Conservation (phyloP, 106 monocot species). For the Narthecium ossifragum region DNA sequence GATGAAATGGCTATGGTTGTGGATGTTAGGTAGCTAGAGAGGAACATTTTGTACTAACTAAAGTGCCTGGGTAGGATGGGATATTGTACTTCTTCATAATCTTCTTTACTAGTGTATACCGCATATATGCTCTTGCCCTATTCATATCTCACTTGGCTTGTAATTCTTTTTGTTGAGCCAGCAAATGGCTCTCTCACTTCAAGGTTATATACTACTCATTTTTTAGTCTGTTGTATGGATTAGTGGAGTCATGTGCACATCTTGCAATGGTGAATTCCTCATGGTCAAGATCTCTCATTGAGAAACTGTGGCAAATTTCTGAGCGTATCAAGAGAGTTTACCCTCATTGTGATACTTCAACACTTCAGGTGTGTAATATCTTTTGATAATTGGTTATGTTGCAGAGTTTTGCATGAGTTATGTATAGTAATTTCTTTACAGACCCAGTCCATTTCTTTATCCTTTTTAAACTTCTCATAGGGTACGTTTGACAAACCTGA, state of each 20-base stretch:
- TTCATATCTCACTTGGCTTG: conserved; percentile 18
- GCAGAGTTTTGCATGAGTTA: no score
- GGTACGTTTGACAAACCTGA: no score
- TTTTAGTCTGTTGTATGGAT: conserved; percentile 83
- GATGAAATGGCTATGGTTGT: no score
- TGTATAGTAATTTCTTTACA: no score
- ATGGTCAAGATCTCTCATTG: conserved; percentile 87
- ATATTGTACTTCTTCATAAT: no score
- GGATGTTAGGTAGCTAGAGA: no score
- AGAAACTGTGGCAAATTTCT: conserved; percentile 78
- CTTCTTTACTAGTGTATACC: no score
- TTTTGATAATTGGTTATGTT: no score
- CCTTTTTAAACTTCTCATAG: no score
- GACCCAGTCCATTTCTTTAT: no score
- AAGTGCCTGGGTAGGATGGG: no score
- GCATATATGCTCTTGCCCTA: conserved; percentile 2
- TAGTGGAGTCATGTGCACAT: conserved; percentile 78
- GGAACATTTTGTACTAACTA: no score
- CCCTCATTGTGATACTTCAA: conserved; percentile 96
- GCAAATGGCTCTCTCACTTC: conserved; percentile 74
- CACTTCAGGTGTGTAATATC: conserved; percentile 86
- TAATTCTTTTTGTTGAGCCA: conserved; percentile 31
- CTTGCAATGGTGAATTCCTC: conserved; percentile 94
- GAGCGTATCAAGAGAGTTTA: conserved; percentile 62
- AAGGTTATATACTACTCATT: conserved; percentile 77